Base-by-base conservation (phyloP, 495 filamentous ascomycete genomes). In the Antarctomyces pellizariae region DNA sequence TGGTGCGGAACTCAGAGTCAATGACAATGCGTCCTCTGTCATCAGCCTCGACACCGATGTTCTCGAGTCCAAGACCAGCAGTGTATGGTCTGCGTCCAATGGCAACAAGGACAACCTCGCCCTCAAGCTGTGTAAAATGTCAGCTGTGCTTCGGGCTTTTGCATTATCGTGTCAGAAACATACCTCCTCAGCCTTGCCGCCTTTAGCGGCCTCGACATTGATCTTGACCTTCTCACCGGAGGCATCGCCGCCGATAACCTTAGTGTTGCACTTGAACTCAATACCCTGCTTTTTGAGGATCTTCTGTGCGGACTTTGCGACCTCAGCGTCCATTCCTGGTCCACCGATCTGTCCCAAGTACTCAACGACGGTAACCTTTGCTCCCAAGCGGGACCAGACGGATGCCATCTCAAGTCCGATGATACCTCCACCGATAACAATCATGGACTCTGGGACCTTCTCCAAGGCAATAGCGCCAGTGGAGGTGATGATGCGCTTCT, bases 371-470 rank as follows among this genome's bases (percentile, higher is more conserved):
- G 86, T 97, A 26, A 97, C 86, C 48, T 97, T 71, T 37, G 83
- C 51, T 35, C 86, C 86, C 32, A 97, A 58, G 39, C 86, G 61
- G 16, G 78, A 84, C 86, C 86, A 97, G 14, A 97, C 86, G 21
- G 89, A 95, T 22, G 74, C 84, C 86, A 97, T 95, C 57, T 97
- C 86, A 19, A 97, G 67, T 47, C 86, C 86, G 45, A 97, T 97
- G 49, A 97, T 97, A 49, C 86, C 86, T 48, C 86, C 86, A 37
- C 86, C 86, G 41, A 97, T 95, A 36, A 97, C 86, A 35, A 84
- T 57, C 79, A 97, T 75, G 63, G 82, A 89, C 67, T 93, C 80
- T 23, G 86, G 86, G 16, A 95, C 76, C 60, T 89, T 62, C 36
- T 75, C 55, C 23, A 97, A 62, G 12, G 77, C 60, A 45, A 97